phyloP scores from a whole-genome alignment of 2,329 filamentous ascomycete species.

The Colletotrichum sp. region DNA sequence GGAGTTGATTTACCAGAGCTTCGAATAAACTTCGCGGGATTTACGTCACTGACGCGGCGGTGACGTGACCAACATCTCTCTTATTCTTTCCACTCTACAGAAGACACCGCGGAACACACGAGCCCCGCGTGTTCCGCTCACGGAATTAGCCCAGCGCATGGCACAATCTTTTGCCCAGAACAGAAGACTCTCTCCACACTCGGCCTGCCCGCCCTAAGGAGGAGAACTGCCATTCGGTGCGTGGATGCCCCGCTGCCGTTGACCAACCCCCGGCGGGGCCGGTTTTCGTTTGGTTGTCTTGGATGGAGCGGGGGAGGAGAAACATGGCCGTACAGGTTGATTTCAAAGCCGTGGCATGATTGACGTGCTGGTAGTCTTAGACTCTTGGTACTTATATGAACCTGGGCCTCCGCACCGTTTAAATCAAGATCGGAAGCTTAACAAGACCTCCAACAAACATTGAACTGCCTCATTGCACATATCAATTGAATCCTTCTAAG shows the following conservation, averaged over 20 bases:
- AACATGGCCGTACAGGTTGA: neutral
- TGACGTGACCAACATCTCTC: neutral
- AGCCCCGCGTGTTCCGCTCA: neutral
- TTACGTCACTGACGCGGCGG: conserved; percentile 13
- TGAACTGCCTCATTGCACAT: neutral
- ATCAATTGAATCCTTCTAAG: neutral
- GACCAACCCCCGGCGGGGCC: neutral
- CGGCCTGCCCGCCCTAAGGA: neutral
- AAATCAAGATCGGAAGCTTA: neutral
- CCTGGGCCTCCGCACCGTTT: neutral
- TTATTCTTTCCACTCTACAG: too few relatives aligned
- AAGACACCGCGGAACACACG: neutral
- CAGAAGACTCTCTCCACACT: neutral
- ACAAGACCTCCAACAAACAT: neutral
- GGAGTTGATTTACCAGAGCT: neutral
- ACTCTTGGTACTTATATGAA: neutral
- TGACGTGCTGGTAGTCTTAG: neutral
- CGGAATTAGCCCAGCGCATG: neutral
- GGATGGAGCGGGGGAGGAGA: neutral
- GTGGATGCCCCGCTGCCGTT: neutral
- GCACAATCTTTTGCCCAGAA: neutral
- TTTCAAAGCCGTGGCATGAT: conserved; percentile 4
- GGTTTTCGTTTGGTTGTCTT: neutral
- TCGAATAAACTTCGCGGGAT: neutral
- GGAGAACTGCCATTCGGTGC: neutral